Percentiles rank a stretch among this genome's conserved stretches.
These are phyloP conservation scores for Hirsutella thompsonii DNA, from an alignment of 2,329 filamentous ascomycete species.

Conservation along the genomic window DNA sequence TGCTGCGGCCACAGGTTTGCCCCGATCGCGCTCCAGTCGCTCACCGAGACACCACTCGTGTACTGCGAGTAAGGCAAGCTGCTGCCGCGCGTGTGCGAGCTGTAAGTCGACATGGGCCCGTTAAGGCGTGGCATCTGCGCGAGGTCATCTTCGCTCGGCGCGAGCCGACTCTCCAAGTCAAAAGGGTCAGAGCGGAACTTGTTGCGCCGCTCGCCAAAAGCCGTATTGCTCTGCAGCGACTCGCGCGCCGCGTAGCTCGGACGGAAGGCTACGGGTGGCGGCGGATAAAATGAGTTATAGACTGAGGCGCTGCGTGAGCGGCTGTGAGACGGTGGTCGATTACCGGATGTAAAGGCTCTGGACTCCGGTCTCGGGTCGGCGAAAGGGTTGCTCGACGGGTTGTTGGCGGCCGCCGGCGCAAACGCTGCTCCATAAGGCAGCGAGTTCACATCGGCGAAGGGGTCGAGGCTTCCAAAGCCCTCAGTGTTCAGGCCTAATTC, in stretches of 20 bases:
- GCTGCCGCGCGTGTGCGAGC: slow-evolving; percentile 29
- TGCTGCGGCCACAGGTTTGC: background rate
- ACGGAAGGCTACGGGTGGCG: slow-evolving; percentile 21
- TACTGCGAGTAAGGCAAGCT: slow-evolving; percentile 30
- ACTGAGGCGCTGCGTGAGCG: slow-evolving; percentile 22
- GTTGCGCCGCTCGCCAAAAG: slow-evolving; percentile 33
- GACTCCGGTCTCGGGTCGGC: slow-evolving; percentile 32
- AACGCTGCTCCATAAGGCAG: slow-evolving; percentile 24
- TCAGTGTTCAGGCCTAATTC: slow-evolving; percentile 24
- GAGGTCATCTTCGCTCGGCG: slow-evolving; percentile 8
- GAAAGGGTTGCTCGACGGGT: slow-evolving; percentile 26
- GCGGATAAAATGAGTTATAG: slow-evolving; percentile 12
- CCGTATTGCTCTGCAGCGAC: slow-evolving; percentile 23
- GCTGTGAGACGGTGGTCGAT: slow-evolving; percentile 35
- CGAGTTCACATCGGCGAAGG: slow-evolving; percentile 36
- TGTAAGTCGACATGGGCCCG: slow-evolving; percentile 27
- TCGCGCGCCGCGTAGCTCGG: slow-evolving; percentile 23
- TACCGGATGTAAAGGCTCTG: slow-evolving; percentile 14
- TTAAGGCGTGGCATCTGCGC: slow-evolving; percentile 10
- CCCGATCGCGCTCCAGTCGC: slow-evolving; percentile 15
- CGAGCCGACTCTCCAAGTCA: slow-evolving; percentile 32
- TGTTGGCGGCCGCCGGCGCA: slow-evolving; percentile 9
- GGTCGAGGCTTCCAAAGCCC: slow-evolving; percentile 17
- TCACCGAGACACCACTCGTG: slow-evolving; percentile 37
- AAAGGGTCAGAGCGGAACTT: slow-evolving; percentile 53